Percentiles rank a stretch among this genome's conserved stretches.
These are phyloP conservation scores for Plasmodium inui DNA, from an alignment of 169 alveolate species.

Conservation along the genomic window DNA sequence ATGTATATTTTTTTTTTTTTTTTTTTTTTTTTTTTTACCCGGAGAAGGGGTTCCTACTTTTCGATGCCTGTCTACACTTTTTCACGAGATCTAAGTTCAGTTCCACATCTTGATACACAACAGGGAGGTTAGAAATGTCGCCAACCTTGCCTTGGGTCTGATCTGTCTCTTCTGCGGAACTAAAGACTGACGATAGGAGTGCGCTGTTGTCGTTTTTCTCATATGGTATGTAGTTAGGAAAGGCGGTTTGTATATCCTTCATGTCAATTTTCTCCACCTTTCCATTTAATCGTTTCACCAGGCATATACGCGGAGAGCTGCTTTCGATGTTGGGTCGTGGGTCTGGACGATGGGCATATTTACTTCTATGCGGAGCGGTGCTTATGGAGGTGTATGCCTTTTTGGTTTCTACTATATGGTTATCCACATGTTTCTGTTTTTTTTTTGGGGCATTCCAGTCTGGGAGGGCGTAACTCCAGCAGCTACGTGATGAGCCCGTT, in stretches of 20 bases:
- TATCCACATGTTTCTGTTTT: neutral
- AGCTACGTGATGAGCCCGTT: neutral
- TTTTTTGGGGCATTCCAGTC: neutral
- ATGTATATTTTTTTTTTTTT: neutral
- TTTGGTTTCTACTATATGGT: neutral
- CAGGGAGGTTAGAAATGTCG: slow-evolving; percentile 5
- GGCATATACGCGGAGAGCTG: neutral
- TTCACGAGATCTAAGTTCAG: slow-evolving; percentile 11
- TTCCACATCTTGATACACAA: slow-evolving; percentile 4
- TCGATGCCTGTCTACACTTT: slow-evolving; percentile 41
- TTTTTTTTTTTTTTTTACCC: neutral
- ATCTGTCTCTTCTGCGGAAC: neutral
- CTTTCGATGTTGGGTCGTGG: neutral
- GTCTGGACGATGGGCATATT: neutral
- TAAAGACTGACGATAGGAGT: neutral
- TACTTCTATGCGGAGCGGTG: neutral
- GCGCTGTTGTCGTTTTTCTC: neutral
- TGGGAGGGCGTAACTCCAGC: neutral
- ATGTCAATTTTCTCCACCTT: slow-evolving; percentile 23
- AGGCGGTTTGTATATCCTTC: neutral
- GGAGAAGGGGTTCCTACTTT: neutral
- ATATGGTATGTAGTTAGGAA: slow-evolving; percentile 67
- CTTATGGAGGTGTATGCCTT: neutral
- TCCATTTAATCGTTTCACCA: slow-evolving; percentile 35
- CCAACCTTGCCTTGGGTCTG: neutral